A percentile compares a stretch with the other conserved stretches of the same genome.
phyloP scores from a whole-genome alignment of 2,329 filamentous ascomycete genomes.

The Paracoccidioides lutzii region DNA sequence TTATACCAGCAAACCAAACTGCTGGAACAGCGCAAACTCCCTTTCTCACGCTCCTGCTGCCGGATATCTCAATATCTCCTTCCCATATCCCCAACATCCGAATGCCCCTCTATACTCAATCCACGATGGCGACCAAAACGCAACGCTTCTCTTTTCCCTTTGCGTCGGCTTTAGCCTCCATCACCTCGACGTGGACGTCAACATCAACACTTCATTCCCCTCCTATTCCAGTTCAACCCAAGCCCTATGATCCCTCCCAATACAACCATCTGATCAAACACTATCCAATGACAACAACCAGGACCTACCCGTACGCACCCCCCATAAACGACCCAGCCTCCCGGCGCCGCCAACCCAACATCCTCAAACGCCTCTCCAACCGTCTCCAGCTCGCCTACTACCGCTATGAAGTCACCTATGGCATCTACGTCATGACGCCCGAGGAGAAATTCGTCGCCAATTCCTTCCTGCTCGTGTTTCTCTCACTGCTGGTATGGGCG shows the following conservation, averaged over 20 bases:
- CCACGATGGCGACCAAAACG: slow-evolving; percentile 1
- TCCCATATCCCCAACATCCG: not conserved
- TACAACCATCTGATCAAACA: not conserved
- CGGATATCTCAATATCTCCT: not conserved
- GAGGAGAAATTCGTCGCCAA: slow-evolving; percentile 33
- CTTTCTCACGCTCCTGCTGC: too few relatives aligned
- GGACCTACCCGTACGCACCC: not conserved
- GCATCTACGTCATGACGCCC: slow-evolving; percentile 32
- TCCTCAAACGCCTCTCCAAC: slow-evolving; percentile 20
- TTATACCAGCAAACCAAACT: too few relatives aligned
- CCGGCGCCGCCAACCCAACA: slow-evolving; percentile 8
- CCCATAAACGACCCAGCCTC: not conserved
- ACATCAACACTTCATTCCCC: not conserved
- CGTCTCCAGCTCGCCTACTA: slow-evolving; percentile 32
- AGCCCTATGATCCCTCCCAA: not conserved
- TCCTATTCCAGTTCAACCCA: not conserved
- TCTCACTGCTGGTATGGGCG: slow-evolving; percentile 26
- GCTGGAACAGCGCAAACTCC: too few relatives aligned
- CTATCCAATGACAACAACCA: not conserved
- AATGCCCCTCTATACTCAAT: too few relatives aligned
- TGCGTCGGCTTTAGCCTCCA: too few relatives aligned
- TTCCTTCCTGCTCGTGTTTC: slow-evolving; percentile 24
- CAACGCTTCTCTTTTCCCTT: not conserved
- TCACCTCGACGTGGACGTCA: too few relatives aligned
- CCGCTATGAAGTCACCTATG: slow-evolving; percentile 36